phyloP scores from a whole-genome alignment of 257 asterid genomes.

The Solanum medicagineum region DNA sequence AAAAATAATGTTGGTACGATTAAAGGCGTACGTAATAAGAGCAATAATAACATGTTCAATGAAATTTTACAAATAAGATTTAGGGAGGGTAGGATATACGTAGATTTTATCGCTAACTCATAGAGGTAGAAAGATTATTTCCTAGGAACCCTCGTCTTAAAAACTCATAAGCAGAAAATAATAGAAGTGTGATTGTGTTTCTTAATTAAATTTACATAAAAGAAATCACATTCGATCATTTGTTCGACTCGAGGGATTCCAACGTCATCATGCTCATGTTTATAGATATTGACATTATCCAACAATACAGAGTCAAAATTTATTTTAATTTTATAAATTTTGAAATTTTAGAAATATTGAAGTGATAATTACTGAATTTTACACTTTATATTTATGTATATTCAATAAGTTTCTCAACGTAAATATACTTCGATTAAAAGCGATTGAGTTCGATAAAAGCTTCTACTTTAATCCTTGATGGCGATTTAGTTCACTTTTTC shows the following conservation, averaged over 20 bases:
- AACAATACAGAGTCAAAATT: neutral
- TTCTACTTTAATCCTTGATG: neutral
- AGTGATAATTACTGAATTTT: neutral
- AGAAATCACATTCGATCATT: neutral
- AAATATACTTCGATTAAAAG: neutral
- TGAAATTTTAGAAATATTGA: neutral
- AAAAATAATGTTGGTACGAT: neutral
- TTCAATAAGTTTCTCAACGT: neutral
- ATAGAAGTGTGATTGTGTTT: neutral
- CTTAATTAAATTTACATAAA: neutral
- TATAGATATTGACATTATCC: rapidly evolving
- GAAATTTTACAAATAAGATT: too few species aligned
- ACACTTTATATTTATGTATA: neutral
- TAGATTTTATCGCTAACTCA: too few species aligned
- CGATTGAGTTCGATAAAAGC: rapidly evolving
- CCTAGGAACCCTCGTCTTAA: rapidly evolving
- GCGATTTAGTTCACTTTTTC: neutral
- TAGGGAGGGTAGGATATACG: too few species aligned
- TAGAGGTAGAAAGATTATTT: too few species aligned
- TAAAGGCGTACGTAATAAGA: neutral
- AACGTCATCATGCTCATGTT: neutral
- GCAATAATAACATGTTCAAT: too few species aligned
- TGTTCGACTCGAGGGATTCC: rapidly evolving
- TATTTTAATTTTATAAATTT: neutral
- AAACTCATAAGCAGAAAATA: neutral